Evolutionary conservation across 2,329 filamentous ascomycete species (phyloP), one percentile per base, ranked within the genome.

Genomic region (Fusarium pseudograminearum): DNA sequence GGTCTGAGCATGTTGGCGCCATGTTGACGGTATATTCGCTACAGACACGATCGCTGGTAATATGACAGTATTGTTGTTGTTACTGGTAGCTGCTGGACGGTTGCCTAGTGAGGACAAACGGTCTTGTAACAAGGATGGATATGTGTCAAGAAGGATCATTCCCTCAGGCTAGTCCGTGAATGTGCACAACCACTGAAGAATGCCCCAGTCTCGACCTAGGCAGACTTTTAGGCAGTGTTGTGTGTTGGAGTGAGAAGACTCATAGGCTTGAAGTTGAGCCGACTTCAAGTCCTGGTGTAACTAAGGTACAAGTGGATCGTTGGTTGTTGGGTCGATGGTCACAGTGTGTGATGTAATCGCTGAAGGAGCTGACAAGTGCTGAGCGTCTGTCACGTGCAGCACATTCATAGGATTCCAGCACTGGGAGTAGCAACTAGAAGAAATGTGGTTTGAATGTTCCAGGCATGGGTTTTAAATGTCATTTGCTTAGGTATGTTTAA

Each of bases 1-100:
- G 86, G 66, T 88, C 86, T 36, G 80, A 82, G 57, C 83, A 85
- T 52, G 85, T 80, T 54, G 86, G 86, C 60, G 86, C 84, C 86
- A 88, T 87, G 58, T 16, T 74, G 69, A 44, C 44, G 28, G 40
- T 41, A 8, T 36, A 18, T 18, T 28, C 28, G 41, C 46, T 26
- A 10, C 33, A 10, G 30, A 44, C 47, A 45, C 24, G 28, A 28
- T 30, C 31, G 11, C 14, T 20, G n/a, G 28, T 44, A 18, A 24
- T 16, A 24, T 20, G 28, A 22, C 7, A 24, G 22, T 24, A 9
- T 7, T 24, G 48, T 20, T 51, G 38, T 36, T 36, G 22, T 45
- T 53, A 41, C 18, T 45, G 24, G n/a, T 31, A 47, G 11, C 11
- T 45, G 18, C 6, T 28, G 33, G n/a, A 31, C 5, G 34, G 57